These are phyloP conservation scores for Penicillium riverlandense DNA, from an alignment of 495 filamentous ascomycete genomes.

Conservation along the genomic window DNA sequence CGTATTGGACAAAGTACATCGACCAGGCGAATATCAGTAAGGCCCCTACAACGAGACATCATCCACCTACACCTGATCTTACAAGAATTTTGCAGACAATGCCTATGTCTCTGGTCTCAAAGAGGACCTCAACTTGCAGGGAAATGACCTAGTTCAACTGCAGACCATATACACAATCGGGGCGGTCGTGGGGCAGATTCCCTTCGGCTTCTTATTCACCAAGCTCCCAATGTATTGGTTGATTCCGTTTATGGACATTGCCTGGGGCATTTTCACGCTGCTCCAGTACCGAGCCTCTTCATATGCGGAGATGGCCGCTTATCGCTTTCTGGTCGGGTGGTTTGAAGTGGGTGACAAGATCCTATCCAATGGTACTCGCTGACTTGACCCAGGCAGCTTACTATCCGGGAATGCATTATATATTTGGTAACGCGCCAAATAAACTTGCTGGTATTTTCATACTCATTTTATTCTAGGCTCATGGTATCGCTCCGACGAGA, in stretches of 20 bases:
- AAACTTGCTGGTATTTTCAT: slow-evolving; percentile 16
- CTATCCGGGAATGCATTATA: slow-evolving; percentile 39
- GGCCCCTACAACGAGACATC: background rate
- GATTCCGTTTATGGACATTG: slow-evolving; percentile 34
- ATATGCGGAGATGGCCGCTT: slow-evolving; percentile 34
- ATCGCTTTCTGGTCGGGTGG: slow-evolving; percentile 83
- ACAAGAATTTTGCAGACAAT: slow-evolving; percentile 11
- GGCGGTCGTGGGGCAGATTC: slow-evolving; percentile 43
- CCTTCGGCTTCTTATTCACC: slow-evolving; percentile 44
- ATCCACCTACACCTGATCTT: background rate
- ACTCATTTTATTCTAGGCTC: slow-evolving; percentile 24
- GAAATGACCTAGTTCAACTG: slow-evolving; percentile 42
- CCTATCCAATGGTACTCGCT: slow-evolving; percentile 1
- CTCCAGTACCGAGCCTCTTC: slow-evolving; percentile 33
- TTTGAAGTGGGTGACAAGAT: slow-evolving; percentile 50
- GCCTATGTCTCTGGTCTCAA: slow-evolving; percentile 22
- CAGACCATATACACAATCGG: slow-evolving; percentile 45
- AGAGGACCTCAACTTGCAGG: slow-evolving; percentile 24
- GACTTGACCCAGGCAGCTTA: slow-evolving; percentile 22
- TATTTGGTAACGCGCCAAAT: slow-evolving; percentile 33
- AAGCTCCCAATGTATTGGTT: slow-evolving; percentile 40
- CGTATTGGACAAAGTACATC: slow-evolving; percentile 43
- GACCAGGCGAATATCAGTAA: slow-evolving; percentile 33
- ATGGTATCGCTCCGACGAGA: slow-evolving; percentile 35
- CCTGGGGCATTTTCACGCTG: slow-evolving; percentile 43